Evolutionary conservation across 2,329 filamentous ascomycete species (phyloP).

Genomic region (Pseudogymnoascus sp.): DNA sequence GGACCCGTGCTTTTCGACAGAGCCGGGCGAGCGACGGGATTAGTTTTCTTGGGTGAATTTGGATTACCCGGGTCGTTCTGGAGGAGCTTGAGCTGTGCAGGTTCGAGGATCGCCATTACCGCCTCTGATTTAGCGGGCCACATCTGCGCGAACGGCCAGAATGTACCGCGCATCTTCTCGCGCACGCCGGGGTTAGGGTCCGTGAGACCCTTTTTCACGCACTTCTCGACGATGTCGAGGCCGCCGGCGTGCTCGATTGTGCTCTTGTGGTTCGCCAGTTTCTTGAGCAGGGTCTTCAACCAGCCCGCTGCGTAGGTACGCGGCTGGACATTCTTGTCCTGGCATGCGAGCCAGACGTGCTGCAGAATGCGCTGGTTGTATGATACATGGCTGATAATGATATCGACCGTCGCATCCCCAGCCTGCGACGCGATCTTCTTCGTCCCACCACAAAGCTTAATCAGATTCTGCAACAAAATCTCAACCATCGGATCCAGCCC

Average conservation of each 20-base stretch:
- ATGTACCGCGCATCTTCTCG: slow-evolving; percentile 75
- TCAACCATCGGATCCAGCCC: slow-evolving; percentile 84
- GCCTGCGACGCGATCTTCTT: slow-evolving; percentile 89
- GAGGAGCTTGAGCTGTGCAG: slow-evolving; percentile 68
- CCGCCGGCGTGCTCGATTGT: slow-evolving; percentile 80
- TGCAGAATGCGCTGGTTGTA: slow-evolving; percentile 77
- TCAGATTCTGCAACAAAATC: slow-evolving; percentile 75
- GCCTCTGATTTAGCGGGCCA: slow-evolving; percentile 72
- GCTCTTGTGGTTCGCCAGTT: slow-evolving; percentile 68
- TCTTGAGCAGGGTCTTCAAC: slow-evolving; percentile 73
- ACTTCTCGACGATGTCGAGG: slow-evolving; percentile 76
- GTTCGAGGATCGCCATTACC: slow-evolving; percentile 70
- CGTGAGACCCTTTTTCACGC: slow-evolving; percentile 76
- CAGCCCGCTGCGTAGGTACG: slow-evolving; percentile 71
- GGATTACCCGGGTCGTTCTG: slow-evolving; percentile 80
- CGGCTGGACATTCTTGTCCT: slow-evolving; percentile 90
- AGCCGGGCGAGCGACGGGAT: slow-evolving; percentile 43
- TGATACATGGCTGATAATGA: slow-evolving; percentile 67
- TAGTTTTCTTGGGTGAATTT: slow-evolving; percentile 51
- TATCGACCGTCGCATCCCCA: slow-evolving; percentile 72
- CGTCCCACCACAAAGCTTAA: slow-evolving; percentile 81
- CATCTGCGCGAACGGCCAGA: slow-evolving; percentile 70
- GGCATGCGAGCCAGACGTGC: slow-evolving; percentile 70
- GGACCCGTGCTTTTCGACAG: slow-evolving; percentile 52
- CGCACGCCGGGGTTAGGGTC: slow-evolving; percentile 88